Base-by-base conservation (phyloP, 495 filamentous ascomycete species). In the Tuber magnatum region DNA sequence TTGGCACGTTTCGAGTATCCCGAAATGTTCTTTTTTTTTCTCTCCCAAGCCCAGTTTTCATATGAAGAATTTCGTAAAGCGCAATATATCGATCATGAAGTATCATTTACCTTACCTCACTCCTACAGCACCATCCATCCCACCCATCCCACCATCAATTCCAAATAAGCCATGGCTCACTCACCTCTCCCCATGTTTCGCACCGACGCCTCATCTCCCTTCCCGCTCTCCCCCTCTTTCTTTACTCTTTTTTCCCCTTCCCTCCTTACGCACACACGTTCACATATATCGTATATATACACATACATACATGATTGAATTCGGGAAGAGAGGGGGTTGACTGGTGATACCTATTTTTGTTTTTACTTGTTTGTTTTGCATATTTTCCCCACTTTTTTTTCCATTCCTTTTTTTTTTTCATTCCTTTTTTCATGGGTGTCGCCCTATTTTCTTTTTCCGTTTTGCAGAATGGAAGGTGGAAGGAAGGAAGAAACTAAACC, bases 381-480 rank as follows among this genome's bases (percentile, higher is more conserved):
- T 72, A n/a, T 40, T 76, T 71, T 44, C 69, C 24, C 46, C 16
- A 42, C 51, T 22, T 40, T 32, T 18, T 39, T 16, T 20, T 22
- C 43, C 38, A 14, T 65, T 42, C 4, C 32, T 28, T 43, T 38
- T 28, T 73, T 41, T n/a, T 24, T n/a, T 43, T 51, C 22, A 6
- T 24, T 48, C 44, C 32, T 10, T 42, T n/a, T n/a, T 68, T 72
- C 44, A n/a, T 28, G 16, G 22, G 12, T 16, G 4, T 39, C 41
- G 72, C 44, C 38, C 41, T 74, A 40, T 32, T 61, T 69, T 40
- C 16, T 68, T 46, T 24, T 48, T 69, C 32, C 38, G 2, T 32
- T 71, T 46, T 46, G 3, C 40, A 68, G 43, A 76, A 61, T 61
- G n/a, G 68, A 35, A 65, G 56, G 51, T 14, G n/a, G 56, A 65